phyloP scores from a whole-genome alignment of 768 basidiomycete genomes.

The Suillus occidentalis region DNA sequence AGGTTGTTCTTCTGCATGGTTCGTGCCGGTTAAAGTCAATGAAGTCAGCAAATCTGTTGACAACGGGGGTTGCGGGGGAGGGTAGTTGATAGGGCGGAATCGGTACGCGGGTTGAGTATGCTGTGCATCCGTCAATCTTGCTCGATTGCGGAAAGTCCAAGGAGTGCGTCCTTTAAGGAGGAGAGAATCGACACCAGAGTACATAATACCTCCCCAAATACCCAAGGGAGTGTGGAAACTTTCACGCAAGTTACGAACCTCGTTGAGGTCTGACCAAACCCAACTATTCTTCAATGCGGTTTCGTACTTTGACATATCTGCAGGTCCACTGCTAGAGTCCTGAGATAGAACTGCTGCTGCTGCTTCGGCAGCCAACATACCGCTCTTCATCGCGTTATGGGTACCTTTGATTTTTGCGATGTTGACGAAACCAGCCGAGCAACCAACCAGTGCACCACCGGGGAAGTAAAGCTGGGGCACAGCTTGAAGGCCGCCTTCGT shows the following conservation, averaged over 20 bases:
- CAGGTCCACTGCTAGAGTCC: slow-evolving; percentile 24
- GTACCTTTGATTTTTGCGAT: slow-evolving; percentile 98
- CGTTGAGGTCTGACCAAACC: slow-evolving; percentile 82
- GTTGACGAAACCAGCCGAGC: slow-evolving; percentile 95
- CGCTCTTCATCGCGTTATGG: slow-evolving; percentile 98
- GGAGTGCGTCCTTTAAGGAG: slow-evolving; percentile 83
- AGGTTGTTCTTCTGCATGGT: slow-evolving; percentile 96
- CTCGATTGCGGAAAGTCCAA: slow-evolving; percentile 84
- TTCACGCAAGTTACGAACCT: slow-evolving; percentile 90
- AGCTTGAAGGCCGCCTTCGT: slow-evolving; percentile 92
- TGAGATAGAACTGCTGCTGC: slow-evolving; percentile 62
- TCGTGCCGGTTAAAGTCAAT: slow-evolving; percentile 87
- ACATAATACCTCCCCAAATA: slow-evolving; percentile 82
- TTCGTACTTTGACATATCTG: slow-evolving; percentile 77
- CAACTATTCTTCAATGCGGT: slow-evolving; percentile 69
- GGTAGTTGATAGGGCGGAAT: slow-evolving; percentile 81
- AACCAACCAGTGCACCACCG: slow-evolving; percentile 92
- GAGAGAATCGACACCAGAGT: slow-evolving; percentile 86
- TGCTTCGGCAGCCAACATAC: slow-evolving; percentile 94
- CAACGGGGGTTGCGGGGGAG: slow-evolving; percentile 81
- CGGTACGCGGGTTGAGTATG: slow-evolving; percentile 68
- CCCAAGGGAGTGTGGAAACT: slow-evolving; percentile 83
- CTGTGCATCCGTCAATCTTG: slow-evolving; percentile 55
- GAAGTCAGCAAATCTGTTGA: slow-evolving; percentile 93
- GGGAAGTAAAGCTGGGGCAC: slow-evolving; percentile 88